Percentiles rank a stretch among this genome's conserved stretches.
Conservation (phyloP, 352 stramenopile genomes). For the Phytophthora parvispora region DNA sequence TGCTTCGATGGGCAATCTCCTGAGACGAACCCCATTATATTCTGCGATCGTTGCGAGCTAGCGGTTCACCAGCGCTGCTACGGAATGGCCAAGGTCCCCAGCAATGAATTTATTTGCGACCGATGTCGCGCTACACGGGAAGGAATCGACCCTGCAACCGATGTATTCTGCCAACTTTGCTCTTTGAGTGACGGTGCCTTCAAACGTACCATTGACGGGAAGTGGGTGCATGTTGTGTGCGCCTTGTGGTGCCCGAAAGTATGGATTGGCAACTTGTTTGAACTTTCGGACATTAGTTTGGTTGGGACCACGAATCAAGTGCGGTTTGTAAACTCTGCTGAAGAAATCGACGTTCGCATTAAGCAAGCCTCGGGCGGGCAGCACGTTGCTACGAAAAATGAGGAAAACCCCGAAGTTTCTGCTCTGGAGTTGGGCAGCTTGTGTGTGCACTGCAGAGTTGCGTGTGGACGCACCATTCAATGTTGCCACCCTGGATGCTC, state of each 20-base stretch:
- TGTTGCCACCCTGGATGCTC: constrained; percentile 66
- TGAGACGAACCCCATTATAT: constrained; percentile 91
- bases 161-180: constrained; percentile 90
- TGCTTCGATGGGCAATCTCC: constrained; percentile 92
- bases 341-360: constrained; percentile 62
- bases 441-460: constrained; percentile 80
- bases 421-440: constrained; percentile 47
- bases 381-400: constrained; percentile 12
- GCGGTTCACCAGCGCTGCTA: constrained; percentile 93
- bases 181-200: constrained; percentile 88
- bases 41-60: constrained; percentile 91
- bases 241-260: constrained; percentile 91
- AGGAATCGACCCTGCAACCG: constrained; percentile 51
- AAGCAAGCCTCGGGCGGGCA: constrained; percentile 24
- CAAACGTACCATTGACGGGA: constrained; percentile 87
- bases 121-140: constrained; percentile 74
- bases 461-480: constrained; percentile 77
- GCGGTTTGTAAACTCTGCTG: constrained; percentile 68
- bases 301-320: constrained; percentile 46
- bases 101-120: constrained; percentile 92
- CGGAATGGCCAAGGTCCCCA: constrained; percentile 84
- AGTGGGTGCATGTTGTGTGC: constrained; percentile 92
- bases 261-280: constrained; percentile 86
- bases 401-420: constrained; percentile 17
- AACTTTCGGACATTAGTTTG: constrained; percentile 83